Evolutionary conservation across 2,329 filamentous ascomycete species (phyloP).

Genomic region (Penicillium polonicum): DNA sequence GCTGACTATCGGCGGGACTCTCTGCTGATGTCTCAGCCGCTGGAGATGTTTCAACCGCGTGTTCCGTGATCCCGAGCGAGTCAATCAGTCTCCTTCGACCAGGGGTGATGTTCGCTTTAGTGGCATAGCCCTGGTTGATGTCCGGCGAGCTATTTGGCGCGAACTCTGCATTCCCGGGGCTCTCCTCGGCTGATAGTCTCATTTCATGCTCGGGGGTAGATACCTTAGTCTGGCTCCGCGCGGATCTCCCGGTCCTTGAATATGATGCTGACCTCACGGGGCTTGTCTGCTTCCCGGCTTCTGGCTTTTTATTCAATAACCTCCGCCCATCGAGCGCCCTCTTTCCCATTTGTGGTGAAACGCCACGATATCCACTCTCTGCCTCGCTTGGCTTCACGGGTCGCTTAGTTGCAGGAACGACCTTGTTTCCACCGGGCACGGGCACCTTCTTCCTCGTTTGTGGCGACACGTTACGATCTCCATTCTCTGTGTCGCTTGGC

Average conservation of each 20-base stretch:
- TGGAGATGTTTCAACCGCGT: conserved; percentile 8
- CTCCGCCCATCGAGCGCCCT: background rate
- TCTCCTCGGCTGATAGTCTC: background rate
- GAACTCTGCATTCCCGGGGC: background rate
- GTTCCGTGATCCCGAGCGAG: conserved; percentile 26
- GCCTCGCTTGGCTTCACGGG: background rate
- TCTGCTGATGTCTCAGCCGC: conserved; percentile 10
- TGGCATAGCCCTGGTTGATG: background rate
- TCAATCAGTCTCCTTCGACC: conserved; percentile 38
- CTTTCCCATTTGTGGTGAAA: background rate
- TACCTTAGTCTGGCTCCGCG: background rate
- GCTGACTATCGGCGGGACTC: conserved; percentile 11
- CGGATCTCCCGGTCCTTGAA: background rate
- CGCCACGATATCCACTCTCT: background rate
- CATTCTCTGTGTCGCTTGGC: background rate
- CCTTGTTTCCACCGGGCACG: background rate
- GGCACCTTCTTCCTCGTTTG: background rate
- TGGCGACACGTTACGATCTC: background rate
- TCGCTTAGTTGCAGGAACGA: background rate
- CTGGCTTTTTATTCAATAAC: background rate
- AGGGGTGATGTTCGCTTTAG: conserved; percentile 17
- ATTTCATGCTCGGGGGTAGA: background rate
- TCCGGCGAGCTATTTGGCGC: background rate
- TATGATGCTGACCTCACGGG: background rate
- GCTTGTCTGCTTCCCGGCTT: background rate